Percentiles rank a stretch among this genome's conserved stretches.
phyloP scores from a whole-genome alignment of 305 asterid species.

The Fraxinus baroniana region DNA sequence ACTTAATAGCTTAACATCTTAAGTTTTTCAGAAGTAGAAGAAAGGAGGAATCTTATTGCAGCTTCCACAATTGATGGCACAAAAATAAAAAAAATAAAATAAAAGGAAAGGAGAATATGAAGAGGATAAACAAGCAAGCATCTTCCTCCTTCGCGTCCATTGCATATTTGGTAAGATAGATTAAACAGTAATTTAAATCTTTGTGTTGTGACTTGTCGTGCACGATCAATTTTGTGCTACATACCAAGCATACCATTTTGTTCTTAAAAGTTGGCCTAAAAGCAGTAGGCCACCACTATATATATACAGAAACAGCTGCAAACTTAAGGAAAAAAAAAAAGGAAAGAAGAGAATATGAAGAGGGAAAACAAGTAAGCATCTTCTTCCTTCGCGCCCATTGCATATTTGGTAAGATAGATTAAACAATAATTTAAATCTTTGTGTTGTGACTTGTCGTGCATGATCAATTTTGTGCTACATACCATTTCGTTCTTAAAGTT shows the following conservation, averaged over 20 bases:
- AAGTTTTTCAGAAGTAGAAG: slow-evolving; percentile 33
- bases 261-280: background rate
- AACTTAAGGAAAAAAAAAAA: too few species aligned
- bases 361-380: background rate
- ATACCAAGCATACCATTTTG: background rate
- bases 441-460: slow-evolving; percentile 10
- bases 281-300: background rate
- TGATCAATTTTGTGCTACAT: background rate
- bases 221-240: background rate
- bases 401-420: background rate
- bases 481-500: background rate
- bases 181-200: background rate
- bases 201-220: slow-evolving; percentile 10
- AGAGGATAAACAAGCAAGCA: background rate
- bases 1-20: slow-evolving; percentile 23
- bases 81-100: slow-evolving; percentile 9
- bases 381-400: background rate
- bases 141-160: background rate
- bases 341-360: background rate
- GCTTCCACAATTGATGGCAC: slow-evolving; percentile 34
- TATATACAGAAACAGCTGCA: background rate
- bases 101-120: background rate
- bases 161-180: background rate
- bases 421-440: background rate
- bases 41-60: slow-evolving; percentile 38